Base-by-base conservation (phyloP, 2,329 filamentous ascomycete genomes). In the Talaromyces funiculosus region DNA sequence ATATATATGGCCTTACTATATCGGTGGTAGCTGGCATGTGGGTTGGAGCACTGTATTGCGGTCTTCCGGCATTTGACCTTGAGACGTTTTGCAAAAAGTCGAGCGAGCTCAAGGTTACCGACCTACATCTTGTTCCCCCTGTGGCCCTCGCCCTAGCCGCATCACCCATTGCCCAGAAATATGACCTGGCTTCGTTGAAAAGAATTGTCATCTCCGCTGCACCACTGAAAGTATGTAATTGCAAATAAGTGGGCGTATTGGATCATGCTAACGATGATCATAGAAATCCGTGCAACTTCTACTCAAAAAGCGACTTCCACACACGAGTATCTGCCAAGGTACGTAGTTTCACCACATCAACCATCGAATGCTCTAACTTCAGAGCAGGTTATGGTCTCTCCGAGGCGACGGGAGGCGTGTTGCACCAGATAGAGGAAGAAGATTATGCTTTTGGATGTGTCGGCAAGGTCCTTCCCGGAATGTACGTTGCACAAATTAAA, bases 161-260 rank as follows among this genome's bases (percentile, higher is more conserved):
- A 45, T 63, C 64, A 3, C 55, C 59, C 4, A 38, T 62, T n/a
- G 61, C 62, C 22, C 57, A 59, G 29, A 64, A 64, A 29, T 45
- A 45, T n/a, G 42, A 45, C 14, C 40, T 67, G 33, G 26, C 64
- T 1, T 63, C 65, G 1, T 31, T 66, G 35, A 42, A 64, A 42
- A 58, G 61, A 49, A 64, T 66, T 54, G 64, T 66, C 16, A 64
- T 66, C 51, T 61, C 65, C 18, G 65, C 65, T 7, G 65, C 65
- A 1, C 65, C 65, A 24, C 56, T 66, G 29, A 66, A 66, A 40
- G 65, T 66, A 57, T n/a, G 54, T 35, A 12, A 12, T 22, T 45
- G 14, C 16, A n/a, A 6, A 26, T n/a, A 22, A 26, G 6, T 45
- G 6, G 22, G 10, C n/a, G 14, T n/a, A 45, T 8, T 6, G 42